These are phyloP conservation scores for Oryza officinalis DNA, from an alignment of 176 grass and related monocot species.

Conservation along the genomic window DNA sequence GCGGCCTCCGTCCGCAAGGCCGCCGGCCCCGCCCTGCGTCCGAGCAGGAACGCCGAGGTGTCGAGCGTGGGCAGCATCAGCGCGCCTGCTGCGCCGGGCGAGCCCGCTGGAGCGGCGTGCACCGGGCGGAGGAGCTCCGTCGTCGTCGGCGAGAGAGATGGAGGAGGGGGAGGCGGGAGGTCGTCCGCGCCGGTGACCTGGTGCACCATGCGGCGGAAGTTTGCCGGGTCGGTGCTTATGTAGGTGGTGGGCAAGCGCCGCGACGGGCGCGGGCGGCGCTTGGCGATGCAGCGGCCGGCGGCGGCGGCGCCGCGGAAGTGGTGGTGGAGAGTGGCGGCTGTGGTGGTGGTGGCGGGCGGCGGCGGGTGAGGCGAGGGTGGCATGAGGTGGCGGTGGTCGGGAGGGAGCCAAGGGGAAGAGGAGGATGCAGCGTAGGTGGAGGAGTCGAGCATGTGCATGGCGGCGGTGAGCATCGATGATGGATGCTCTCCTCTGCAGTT, in stretches of 20 bases:
- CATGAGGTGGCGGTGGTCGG: neutral
- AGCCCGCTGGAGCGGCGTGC: neutral
- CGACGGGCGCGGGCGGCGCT: conserved; percentile 46
- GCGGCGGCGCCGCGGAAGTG: neutral
- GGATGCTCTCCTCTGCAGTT: neutral
- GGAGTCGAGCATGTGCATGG: neutral
- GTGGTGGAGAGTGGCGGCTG: too few species aligned
- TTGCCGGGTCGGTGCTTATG: conserved; percentile 45
- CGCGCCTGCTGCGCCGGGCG: neutral
- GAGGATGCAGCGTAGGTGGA: neutral
- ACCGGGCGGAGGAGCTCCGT: neutral
- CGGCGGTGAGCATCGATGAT: neutral
- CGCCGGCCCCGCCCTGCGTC: too few species aligned
- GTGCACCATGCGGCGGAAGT: conserved; percentile 56
- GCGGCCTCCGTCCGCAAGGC: too few species aligned
- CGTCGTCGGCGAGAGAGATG: neutral
- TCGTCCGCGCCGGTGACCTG: conserved; percentile 45
- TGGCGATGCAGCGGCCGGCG: conserved; percentile 15
- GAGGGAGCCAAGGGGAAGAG: neutral
- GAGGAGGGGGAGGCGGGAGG: neutral
- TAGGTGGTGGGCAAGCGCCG: conserved; percentile 41
- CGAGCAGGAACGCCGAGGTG: conserved; percentile 43
- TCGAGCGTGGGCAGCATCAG: conserved; percentile 46
- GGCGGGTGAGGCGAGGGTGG: neutral
- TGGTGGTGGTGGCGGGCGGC: too few species aligned